Evolutionary conservation across 2,329 filamentous ascomycete genomes (phyloP).

Genomic region (Leptographium galeiforme): DNA sequence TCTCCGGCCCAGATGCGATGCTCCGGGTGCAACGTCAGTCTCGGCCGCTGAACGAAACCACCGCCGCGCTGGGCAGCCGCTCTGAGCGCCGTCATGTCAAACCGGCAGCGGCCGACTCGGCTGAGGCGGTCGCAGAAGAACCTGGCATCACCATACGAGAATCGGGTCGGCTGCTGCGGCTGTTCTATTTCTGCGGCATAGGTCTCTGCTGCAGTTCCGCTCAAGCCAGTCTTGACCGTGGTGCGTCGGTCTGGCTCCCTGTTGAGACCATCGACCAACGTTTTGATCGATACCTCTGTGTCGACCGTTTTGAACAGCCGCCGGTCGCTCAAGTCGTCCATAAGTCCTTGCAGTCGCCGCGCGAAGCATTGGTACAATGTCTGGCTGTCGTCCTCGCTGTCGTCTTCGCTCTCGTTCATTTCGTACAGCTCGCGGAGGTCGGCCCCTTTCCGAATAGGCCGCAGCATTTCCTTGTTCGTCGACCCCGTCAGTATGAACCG

Average conservation of each 20-base stretch:
- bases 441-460: constrained; percentile 3
- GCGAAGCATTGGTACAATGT: constrained; percentile 20
- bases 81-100: constrained; percentile 1
- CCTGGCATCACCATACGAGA: constrained; percentile 17
- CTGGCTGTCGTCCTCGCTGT: constrained; percentile 9
- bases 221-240: not conserved
- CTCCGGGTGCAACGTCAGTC: constrained; percentile 18
- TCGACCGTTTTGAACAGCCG: constrained; percentile 14
- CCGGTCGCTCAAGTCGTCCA: constrained; percentile 17
- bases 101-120: constrained; percentile 10
- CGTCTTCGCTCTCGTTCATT: not conserved
- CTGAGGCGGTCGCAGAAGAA: constrained; percentile 18
- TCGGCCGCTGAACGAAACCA: constrained; percentile 16
- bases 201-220: not conserved
- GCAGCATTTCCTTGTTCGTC: constrained; percentile 14
- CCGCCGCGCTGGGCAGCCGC: constrained; percentile 11
- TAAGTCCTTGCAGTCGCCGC: constrained; percentile 17
- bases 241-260: not conserved
- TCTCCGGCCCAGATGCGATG: constrained; percentile 10
- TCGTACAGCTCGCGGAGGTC: not conserved
- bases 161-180: constrained; percentile 12
- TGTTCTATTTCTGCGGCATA: not conserved
- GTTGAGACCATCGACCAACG: constrained; percentile 17
- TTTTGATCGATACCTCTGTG: constrained; percentile 13
- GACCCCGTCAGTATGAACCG: constrained; percentile 17